Evolutionary conservation across 2,329 filamentous ascomycete species (phyloP), one percentile per base, ranked within the genome.

Genomic region (Fusarium protoensiforme): DNA sequence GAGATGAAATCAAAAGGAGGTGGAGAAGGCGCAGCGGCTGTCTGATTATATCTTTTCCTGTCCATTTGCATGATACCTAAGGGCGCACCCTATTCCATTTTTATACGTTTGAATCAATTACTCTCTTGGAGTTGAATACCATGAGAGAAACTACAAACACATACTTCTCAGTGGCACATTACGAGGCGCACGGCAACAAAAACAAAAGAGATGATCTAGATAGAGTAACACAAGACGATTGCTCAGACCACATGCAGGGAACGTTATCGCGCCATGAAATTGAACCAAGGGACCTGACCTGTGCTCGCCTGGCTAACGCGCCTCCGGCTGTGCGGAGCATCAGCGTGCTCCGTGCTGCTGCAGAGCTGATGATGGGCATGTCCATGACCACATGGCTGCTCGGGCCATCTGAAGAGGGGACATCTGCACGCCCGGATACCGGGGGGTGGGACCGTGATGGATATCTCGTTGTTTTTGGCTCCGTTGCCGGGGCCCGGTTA

Each of bases 11-110:
- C 29, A 62, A 66, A 35, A 38, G 41, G 62, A 64, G 51, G 65
- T 71, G 71, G 69, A 65, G 48, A 66, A 24, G 36, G 54, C 63
- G 48, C 53, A 64, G 54, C 58, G 67, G 46, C 54, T 68, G 63
- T 39, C 38, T 67, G 61, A 39, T 69, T 69, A 64, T 51, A 67
- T 65, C 62, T 68, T 61, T 63, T 20, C 33, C 18, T 56, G 43
- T 74, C 61, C 53, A 69, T 62, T 56, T 73, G 71, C 71, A 75
- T 75, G 72, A 75, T 75, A 75, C 72, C 72, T 75, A 68, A 67
- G 48, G 72, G 72, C 72, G 68, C 72, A 66, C 68, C 64, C 72
- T 61, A 69, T 61, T 69, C 57, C 31, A 46, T 70, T 74, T 64
- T 54, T 61, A 60, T 61, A 24, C 57, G 31, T 35, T 38, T 59